Conservation (phyloP, 495 filamentous ascomycete genomes). For the Aspergillus coremiiformis region DNA sequence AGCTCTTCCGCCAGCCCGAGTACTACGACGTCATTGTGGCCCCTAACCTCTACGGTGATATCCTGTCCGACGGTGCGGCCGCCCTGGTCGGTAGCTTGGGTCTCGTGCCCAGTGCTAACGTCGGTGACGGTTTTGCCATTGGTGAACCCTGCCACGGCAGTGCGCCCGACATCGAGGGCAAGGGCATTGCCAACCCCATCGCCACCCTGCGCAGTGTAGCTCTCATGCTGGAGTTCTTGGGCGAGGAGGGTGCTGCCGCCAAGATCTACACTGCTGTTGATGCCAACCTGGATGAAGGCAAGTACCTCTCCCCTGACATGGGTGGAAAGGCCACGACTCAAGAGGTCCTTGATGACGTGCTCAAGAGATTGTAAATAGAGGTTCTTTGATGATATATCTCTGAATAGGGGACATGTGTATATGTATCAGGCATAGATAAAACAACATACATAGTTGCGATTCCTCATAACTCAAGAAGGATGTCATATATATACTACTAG, state of each 20-base stretch:
- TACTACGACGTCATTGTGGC: conserved; percentile 97
- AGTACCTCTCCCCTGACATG: conserved; percentile 79
- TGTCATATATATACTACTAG: too few species aligned
- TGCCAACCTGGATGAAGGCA: conserved; percentile 77
- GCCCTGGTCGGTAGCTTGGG: conserved; percentile 91
- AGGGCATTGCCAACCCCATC: conserved; percentile 90
- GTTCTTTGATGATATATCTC: not conserved
- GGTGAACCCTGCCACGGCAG: conserved; percentile 97
- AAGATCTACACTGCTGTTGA: conserved; percentile 90
- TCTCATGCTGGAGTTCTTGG: conserved; percentile 92
- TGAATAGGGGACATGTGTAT: not conserved
- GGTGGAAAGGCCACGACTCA: conserved; percentile 82
- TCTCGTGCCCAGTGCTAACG: conserved; percentile 92
- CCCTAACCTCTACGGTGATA: conserved; percentile 96
- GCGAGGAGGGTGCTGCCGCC: conserved; percentile 75
- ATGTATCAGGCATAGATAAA: conserved; percentile 2
- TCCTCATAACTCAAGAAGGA: not conserved
- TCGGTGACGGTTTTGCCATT: conserved; percentile 89
- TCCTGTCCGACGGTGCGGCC: conserved; percentile 90
- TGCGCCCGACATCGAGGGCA: conserved; percentile 91
- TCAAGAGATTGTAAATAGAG: conserved; percentile 64
- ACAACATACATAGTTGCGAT: conserved; percentile 14
- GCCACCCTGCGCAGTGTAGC: conserved; percentile 87
- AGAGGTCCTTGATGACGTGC: conserved; percentile 83
- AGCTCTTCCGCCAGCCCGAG: conserved; percentile 91